Conservation (phyloP, 75 land plant genomes). For the Pinus albicaulis region DNA sequence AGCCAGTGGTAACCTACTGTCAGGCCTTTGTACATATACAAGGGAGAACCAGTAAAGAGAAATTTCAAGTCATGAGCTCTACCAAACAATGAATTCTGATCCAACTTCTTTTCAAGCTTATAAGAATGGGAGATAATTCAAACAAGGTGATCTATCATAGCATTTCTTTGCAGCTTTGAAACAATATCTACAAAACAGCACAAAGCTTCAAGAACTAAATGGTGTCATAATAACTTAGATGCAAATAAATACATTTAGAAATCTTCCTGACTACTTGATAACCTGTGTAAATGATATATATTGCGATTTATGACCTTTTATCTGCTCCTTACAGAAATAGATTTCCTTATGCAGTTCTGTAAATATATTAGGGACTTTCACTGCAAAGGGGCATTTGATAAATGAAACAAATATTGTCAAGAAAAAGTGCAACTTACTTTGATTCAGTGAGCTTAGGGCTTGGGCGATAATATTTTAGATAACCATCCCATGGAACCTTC, state of each 20-base stretch:
- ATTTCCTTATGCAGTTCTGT: neutral
- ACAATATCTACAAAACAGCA: neutral
- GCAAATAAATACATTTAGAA: neutral
- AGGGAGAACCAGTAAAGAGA: too few relatives aligned
- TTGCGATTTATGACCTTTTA: neutral
- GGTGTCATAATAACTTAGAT: neutral
- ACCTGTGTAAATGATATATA: neutral
- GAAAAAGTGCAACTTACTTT: conserved; percentile 49
- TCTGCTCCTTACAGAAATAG: neutral
- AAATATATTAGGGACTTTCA: neutral
- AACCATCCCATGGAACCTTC: conserved; percentile 99
- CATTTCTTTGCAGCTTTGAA: neutral
- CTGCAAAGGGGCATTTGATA: neutral
- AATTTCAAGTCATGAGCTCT: too few relatives aligned
- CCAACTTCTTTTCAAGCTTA: too few relatives aligned
- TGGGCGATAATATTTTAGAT: conserved; percentile 92
- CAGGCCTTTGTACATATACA: too few relatives aligned
- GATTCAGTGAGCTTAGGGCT: conserved; percentile 87
- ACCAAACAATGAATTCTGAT: too few relatives aligned
- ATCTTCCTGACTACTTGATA: neutral
- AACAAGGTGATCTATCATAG: too few relatives aligned
- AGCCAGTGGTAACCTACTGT: too few relatives aligned
- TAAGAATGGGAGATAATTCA: too few relatives aligned
- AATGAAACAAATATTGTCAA: neutral
- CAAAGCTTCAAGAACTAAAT: neutral